Conservation (phyloP, 2,329 filamentous ascomycete species). For the Aspergillus ruber region DNA sequence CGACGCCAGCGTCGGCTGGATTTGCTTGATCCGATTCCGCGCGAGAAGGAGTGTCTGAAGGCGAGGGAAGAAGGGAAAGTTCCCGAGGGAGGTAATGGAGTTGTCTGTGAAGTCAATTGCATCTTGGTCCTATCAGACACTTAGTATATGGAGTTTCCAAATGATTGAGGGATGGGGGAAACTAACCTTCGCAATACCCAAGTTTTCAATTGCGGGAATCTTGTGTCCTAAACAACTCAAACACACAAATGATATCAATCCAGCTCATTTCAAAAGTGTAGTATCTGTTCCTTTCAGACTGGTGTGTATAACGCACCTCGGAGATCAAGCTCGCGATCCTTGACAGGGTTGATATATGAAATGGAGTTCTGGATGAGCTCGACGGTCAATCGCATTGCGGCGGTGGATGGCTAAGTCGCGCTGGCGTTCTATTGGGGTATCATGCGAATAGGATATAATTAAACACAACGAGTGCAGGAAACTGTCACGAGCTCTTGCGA, state of each 20-base stretch:
- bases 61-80: conserved; percentile 87
- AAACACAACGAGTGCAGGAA: not conserved
- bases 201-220: conserved; percentile 94
- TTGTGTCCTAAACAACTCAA: conserved; percentile 72
- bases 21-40: conserved; percentile 76
- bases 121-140: conserved; percentile 69
- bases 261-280: conserved; percentile 69
- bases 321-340: conserved; percentile 97
- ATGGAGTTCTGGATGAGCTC: conserved; percentile 92
- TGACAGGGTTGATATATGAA: conserved; percentile 97
- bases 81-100: conserved; percentile 80
- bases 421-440: conserved; percentile 11
- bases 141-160: conserved; percentile 4
- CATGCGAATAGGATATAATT: conserved; percentile 7
- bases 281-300: conserved; percentile 88
- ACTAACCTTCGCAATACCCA: conserved; percentile 86
- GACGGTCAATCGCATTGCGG: conserved; percentile 82
- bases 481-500: not conserved
- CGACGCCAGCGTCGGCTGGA: conserved; percentile 67
- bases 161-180: not conserved
- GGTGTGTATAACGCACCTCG: conserved; percentile 69
- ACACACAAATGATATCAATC: conserved; percentile 68
- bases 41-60: conserved; percentile 82
- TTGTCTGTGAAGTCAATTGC: conserved; percentile 98
- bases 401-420: conserved; percentile 5